Evolutionary conservation across 176 grass and related monocot species (phyloP).

Genomic region (Eremochloa ophiuroides): DNA sequence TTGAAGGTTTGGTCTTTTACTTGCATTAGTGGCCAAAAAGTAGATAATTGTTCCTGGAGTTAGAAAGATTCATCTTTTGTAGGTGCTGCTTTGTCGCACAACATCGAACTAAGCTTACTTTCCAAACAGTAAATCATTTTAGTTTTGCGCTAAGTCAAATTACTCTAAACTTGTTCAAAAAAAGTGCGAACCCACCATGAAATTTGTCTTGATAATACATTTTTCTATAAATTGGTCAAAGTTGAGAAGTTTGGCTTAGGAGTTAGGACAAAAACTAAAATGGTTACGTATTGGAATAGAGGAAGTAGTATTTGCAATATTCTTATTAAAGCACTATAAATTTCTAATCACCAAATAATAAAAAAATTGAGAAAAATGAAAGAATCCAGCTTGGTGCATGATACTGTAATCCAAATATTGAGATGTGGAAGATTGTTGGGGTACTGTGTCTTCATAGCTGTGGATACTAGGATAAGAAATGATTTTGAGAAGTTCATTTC

Average conservation of each 20-base stretch:
- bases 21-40: slow-evolving; percentile 7
- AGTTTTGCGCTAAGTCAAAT: neutral
- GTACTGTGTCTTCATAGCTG: neutral
- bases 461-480: neutral
- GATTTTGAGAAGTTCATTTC: neutral
- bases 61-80: slow-evolving; percentile 8
- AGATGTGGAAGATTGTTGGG: neutral
- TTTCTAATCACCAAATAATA: neutral
- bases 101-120: neutral
- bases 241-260: neutral
- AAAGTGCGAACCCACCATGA: neutral
- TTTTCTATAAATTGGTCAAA: neutral
- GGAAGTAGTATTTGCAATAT: neutral
- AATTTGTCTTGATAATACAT: neutral
- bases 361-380: neutral
- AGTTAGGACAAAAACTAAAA: neutral
- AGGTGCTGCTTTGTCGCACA: neutral
- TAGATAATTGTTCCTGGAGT: slow-evolving; percentile 2
- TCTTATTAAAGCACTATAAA: neutral
- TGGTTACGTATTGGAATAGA: neutral
- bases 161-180: neutral
- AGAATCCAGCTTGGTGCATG: neutral
- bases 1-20: slow-evolving; percentile 63
- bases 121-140: neutral
- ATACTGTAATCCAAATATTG: neutral